phyloP scores from a whole-genome alignment of 352 stramenopile genomes.

The Halophytophthora polymorphica region DNA sequence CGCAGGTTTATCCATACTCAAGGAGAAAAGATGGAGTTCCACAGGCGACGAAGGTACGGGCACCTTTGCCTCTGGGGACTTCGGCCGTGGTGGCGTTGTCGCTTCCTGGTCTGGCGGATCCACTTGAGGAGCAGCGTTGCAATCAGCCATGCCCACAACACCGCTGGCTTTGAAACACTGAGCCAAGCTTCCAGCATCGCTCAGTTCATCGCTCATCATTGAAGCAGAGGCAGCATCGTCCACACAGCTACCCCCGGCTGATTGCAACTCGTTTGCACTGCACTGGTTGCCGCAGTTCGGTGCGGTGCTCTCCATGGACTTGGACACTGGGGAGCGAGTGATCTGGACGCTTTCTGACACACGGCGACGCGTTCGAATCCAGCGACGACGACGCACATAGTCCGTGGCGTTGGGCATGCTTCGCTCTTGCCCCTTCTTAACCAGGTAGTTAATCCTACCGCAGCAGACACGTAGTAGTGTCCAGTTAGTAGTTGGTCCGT shows the following conservation, averaged over 20 bases:
- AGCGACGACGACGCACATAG: slow-evolving; percentile 65
- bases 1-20: slow-evolving; percentile 49
- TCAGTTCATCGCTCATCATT: too few species aligned
- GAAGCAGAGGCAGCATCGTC: slow-evolving; percentile 7
- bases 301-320: slow-evolving; percentile 3
- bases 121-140: too few species aligned
- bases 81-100: too few species aligned
- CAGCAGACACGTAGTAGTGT: not conserved
- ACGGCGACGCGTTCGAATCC: slow-evolving; percentile 52
- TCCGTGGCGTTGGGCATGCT: slow-evolving; percentile 55
- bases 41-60: slow-evolving; percentile 1
- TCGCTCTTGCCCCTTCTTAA: slow-evolving; percentile 54
- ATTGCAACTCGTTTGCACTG: not conserved
- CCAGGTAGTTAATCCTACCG: slow-evolving; percentile 52
- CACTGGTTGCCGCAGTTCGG: not conserved
- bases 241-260: slow-evolving; percentile 24
- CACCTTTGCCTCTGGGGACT: not conserved
- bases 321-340: not conserved
- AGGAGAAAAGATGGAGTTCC: slow-evolving; percentile 31
- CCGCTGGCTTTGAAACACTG: too few species aligned
- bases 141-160: too few species aligned
- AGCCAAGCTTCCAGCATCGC: too few species aligned
- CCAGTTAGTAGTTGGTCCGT: not conserved
- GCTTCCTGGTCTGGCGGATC: too few species aligned
- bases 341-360: slow-evolving; percentile 11